Conservation (phyloP, 805 yeast species). For the Sporopachydermia lactativora region DNA sequence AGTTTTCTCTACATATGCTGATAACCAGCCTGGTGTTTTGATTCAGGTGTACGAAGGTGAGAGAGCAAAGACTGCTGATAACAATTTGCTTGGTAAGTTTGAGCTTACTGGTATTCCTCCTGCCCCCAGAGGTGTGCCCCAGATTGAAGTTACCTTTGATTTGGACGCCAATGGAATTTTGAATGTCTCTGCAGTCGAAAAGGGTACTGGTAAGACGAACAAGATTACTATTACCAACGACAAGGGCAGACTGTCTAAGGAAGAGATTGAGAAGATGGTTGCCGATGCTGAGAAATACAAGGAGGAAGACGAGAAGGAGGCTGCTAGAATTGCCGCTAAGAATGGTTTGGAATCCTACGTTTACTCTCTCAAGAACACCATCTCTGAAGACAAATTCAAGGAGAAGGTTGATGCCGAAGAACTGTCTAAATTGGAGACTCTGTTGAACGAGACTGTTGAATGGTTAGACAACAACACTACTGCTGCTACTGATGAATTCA, state of each 20-base stretch:
- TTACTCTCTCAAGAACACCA: conserved; percentile 79
- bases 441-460: conserved; percentile 70
- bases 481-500: conserved; percentile 83
- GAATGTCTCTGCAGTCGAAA: conserved; percentile 92
- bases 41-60: conserved; percentile 98
- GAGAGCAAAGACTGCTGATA: conserved; percentile 91
- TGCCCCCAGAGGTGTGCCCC: conserved; percentile 98
- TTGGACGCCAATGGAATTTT: conserved; percentile 95
- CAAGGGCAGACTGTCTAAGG: conserved; percentile 96
- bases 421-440: conserved; percentile 54
- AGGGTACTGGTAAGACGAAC: conserved; percentile 96
- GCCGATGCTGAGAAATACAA: conserved; percentile 94
- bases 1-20: conserved; percentile 92
- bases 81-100: conserved; percentile 93
- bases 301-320: conserved; percentile 93
- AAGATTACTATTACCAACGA: conserved; percentile 97
- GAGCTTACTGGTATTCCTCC: conserved; percentile 96
- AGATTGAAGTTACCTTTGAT: conserved; percentile 94
- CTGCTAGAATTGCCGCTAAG: conserved; percentile 85
- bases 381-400: conserved; percentile 60
- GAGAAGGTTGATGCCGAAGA: conserved; percentile 65
- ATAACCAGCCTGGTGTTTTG: conserved; percentile 97
- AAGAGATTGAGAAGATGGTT: conserved; percentile 96
- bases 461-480: conserved; percentile 94
- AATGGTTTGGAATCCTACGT: conserved; percentile 93